These are phyloP conservation scores for Salix udensis DNA, from an alignment of 345 rosid species.

Conservation along the genomic window DNA sequence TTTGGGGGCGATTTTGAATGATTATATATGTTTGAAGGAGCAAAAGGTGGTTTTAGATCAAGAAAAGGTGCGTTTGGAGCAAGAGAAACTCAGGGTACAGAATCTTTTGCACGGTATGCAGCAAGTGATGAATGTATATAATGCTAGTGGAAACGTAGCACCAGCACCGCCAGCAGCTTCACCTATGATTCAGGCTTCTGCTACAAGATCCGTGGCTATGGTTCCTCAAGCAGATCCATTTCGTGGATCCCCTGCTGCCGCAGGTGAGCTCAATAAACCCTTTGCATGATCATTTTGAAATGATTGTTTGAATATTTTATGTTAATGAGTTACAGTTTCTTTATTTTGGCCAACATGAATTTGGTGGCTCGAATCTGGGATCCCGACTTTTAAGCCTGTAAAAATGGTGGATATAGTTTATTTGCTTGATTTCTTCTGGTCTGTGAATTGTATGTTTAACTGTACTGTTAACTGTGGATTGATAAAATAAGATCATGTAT, in stretches of 20 bases:
- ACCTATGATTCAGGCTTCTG: conserved; percentile 30
- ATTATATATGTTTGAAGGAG: conserved; percentile 67
- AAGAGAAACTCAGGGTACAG: conserved; percentile 63
- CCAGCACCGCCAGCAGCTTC: conserved; percentile 15
- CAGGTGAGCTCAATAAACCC: neutral
- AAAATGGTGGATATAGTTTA: too few species aligned
- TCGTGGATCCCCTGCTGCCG: conserved; percentile 39
- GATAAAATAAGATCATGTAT: neutral
- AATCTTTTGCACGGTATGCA: conserved; percentile 70
- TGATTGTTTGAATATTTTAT: neutral
- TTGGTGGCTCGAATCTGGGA: neutral
- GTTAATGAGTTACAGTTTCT: neutral
- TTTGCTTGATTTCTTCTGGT: neutral
- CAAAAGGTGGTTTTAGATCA: conserved; percentile 59
- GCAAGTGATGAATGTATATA: conserved; percentile 60
- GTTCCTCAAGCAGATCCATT: conserved; percentile 26
- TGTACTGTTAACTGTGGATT: neutral
- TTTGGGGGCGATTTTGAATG: conserved; percentile 56
- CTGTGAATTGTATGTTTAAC: neutral
- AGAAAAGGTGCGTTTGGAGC: conserved; percentile 56
- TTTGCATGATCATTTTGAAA: neutral
- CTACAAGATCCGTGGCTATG: conserved; percentile 4
- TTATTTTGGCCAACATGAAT: neutral
- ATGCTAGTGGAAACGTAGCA: conserved; percentile 31
- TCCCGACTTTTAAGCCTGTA: too few species aligned